Conservation (phyloP, 2,329 filamentous ascomycete species). For the Paraphaeosphaeria minitans region DNA sequence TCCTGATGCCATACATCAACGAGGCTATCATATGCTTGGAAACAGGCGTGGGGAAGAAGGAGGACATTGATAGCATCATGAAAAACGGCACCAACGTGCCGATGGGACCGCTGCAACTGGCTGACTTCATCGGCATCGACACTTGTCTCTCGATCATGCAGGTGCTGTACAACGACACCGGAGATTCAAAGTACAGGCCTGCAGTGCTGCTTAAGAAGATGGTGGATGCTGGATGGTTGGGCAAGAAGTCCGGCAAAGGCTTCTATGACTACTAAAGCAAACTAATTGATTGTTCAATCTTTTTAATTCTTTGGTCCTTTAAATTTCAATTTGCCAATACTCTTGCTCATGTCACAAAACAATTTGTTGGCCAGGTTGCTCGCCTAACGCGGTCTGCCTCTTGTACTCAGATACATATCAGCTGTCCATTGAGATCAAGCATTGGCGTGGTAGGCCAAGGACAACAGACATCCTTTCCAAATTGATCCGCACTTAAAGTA, state of each 20-base stretch:
- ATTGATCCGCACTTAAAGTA: background rate
- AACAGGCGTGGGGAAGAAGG: constrained; percentile 84
- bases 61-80: constrained; percentile 97
- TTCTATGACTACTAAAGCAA: constrained; percentile 82
- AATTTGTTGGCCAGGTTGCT: background rate
- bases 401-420: no score
- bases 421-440: background rate
- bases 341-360: background rate
- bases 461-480: background rate
- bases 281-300: no score
- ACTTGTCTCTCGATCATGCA: constrained; percentile 98
- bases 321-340: background rate
- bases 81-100: constrained; percentile 99
- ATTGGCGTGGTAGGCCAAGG: background rate
- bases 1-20: constrained; percentile 99
- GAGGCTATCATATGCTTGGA: constrained; percentile 96
- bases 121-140: constrained; percentile 96
- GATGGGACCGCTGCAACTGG: constrained; percentile 92
- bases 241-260: constrained; percentile 96
- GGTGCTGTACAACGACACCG: constrained; percentile 87
- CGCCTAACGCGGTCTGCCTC: no score
- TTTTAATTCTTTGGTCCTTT: background rate
- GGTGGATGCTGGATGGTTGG: constrained; percentile 97
- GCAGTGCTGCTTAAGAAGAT: constrained; percentile 88
- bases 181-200: constrained; percentile 94